Evolutionary conservation across 2,329 filamentous ascomycete genomes (phyloP).

Genomic region (Colletotrichum sp.): DNA sequence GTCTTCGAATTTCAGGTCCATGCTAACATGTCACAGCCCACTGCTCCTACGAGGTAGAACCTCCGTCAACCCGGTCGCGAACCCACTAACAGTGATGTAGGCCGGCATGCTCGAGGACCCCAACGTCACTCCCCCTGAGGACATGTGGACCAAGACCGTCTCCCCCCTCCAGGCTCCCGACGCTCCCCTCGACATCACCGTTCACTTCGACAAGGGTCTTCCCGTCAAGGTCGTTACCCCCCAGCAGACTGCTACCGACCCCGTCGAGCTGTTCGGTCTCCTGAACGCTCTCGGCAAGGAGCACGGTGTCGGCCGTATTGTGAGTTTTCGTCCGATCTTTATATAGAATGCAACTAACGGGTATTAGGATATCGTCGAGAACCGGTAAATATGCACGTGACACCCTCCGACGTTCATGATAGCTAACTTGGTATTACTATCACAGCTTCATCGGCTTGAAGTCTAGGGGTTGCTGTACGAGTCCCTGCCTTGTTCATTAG

Average conservation of each 20-base stretch:
- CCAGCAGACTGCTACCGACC: slow-evolving; percentile 63
- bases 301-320: slow-evolving; percentile 73
- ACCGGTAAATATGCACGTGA: slow-evolving; percentile 6
- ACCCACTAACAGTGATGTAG: not conserved
- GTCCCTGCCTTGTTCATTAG: not conserved
- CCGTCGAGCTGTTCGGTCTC: slow-evolving; percentile 68
- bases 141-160: slow-evolving; percentile 73
- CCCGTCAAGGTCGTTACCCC: slow-evolving; percentile 67
- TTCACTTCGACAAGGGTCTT: slow-evolving; percentile 72
- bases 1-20: too few relatives aligned
- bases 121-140: slow-evolving; percentile 64
- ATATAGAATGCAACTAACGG: not conserved
- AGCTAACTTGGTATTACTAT: not conserved
- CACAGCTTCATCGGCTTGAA: slow-evolving; percentile 37
- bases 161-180: slow-evolving; percentile 67
- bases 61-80: slow-evolving; percentile 64
- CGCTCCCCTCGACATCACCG: slow-evolving; percentile 66
- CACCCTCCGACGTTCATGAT: not conserved
- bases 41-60: slow-evolving; percentile 72
- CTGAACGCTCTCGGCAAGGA: slow-evolving; percentile 68
- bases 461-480: slow-evolving; percentile 56
- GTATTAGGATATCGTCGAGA: slow-evolving; percentile 48
- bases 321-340: slow-evolving; percentile 41
- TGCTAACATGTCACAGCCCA: slow-evolving; percentile 67
- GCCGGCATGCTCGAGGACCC: slow-evolving; percentile 66